These are phyloP conservation scores for Oryza longistaminata DNA, from an alignment of 176 grass and related monocot species.

Conservation along the genomic window DNA sequence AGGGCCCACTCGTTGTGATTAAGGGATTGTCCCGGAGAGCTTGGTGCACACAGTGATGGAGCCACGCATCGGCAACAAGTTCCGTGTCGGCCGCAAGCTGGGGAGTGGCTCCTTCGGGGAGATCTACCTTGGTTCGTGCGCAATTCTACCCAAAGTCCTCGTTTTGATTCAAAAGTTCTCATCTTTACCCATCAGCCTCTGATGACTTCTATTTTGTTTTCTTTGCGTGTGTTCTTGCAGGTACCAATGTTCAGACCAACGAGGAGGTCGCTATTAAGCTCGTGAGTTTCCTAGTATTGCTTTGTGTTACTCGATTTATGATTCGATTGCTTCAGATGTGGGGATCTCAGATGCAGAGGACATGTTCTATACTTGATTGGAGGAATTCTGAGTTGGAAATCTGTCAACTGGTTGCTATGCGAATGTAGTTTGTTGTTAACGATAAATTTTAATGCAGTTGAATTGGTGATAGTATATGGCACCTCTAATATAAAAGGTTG, in stretches of 20 bases:
- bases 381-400: background rate
- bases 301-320: background rate
- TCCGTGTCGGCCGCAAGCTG: constrained; percentile 73
- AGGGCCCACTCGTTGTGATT: constrained; percentile 10
- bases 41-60: constrained; percentile 40
- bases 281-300: constrained; percentile 46
- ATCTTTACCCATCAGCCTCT: background rate
- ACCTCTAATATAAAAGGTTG: background rate
- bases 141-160: constrained; percentile 11
- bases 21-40: background rate
- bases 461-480: background rate
- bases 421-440: background rate
- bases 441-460: background rate
- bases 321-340: background rate
- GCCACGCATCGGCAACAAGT: constrained; percentile 80
- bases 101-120: constrained; percentile 81
- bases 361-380: background rate
- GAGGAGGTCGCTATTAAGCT: constrained; percentile 95
- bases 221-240: constrained; percentile 31
- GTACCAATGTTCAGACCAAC: constrained; percentile 87
- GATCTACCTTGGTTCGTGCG: constrained; percentile 62
- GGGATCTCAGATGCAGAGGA: constrained; percentile 24
- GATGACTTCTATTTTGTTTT: background rate
- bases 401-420: background rate
- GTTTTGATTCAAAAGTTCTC: constrained; percentile 25